Percentiles rank a stretch among this genome's conserved stretches.
Evolutionary conservation across 495 filamentous ascomycete species (phyloP).

Genomic region (Pyronema omphalodes): DNA sequence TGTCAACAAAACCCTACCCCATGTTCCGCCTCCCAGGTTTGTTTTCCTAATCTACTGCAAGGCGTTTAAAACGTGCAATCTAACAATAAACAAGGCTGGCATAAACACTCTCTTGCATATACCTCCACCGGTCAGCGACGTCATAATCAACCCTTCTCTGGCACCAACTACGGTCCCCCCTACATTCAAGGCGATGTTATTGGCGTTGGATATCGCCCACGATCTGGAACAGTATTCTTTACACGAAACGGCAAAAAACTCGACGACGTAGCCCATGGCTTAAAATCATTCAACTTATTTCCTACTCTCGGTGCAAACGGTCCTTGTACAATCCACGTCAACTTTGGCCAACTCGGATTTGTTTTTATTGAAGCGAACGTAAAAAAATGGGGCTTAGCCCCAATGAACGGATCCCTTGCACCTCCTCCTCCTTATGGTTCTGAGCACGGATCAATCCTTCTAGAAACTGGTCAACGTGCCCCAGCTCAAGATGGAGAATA

Average conservation of each 20-base stretch:
- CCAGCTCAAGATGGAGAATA: conserved; percentile 19
- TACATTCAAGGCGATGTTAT: conserved; percentile 88
- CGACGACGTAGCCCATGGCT: conserved; percentile 80
- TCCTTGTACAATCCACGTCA: conserved; percentile 80
- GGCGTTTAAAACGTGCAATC: conserved; percentile 1
- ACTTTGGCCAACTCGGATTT: conserved; percentile 93
- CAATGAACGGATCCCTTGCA: conserved; percentile 85
- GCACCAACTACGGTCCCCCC: conserved; percentile 59
- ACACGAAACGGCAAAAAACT: conserved; percentile 95
- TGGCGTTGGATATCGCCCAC: conserved; percentile 84
- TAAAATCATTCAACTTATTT: conserved; percentile 92
- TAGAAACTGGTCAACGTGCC: conserved; percentile 36
- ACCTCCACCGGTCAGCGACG: conserved; percentile 69
- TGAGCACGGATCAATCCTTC: conserved; percentile 84
- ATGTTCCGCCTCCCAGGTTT: conserved; percentile 83
- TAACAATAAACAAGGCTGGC: conserved; percentile 41
- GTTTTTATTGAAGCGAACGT: conserved; percentile 99
- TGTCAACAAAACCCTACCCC: conserved; percentile 93
- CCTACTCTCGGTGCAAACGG: conserved; percentile 89
- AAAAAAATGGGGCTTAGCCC: conserved; percentile 96
- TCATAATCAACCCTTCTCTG: conserved; percentile 75
- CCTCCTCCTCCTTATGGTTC: conserved; percentile 93
- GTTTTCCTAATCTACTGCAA: conserved; percentile 17
- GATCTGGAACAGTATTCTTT: conserved; percentile 91
- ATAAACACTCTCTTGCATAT: conserved; percentile 83